Conservation (phyloP, 2,329 filamentous ascomycete species). For the Xylaria sp. region DNA sequence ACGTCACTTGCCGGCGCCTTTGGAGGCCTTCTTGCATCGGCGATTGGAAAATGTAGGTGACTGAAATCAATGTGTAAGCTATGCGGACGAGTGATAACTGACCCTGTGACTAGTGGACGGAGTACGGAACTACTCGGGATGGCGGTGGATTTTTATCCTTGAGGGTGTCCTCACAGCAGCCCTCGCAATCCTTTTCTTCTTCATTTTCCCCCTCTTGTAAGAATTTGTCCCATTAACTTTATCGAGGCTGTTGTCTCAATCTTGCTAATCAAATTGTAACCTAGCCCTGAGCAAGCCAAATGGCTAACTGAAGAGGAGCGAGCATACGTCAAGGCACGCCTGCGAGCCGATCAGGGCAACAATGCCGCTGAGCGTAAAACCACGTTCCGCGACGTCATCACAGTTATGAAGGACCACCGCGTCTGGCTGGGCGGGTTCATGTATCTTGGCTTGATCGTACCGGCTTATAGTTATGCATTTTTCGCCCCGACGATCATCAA, state of each 20-base stretch:
- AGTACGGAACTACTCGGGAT: slow-evolving; percentile 73
- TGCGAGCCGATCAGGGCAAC: slow-evolving; percentile 74
- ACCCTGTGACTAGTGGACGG: slow-evolving; percentile 65
- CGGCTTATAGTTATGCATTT: slow-evolving; percentile 81
- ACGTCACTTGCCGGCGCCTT: slow-evolving; percentile 85
- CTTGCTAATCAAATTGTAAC: background rate
- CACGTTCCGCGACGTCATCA: slow-evolving; percentile 66
- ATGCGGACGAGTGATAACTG: slow-evolving; percentile 13
- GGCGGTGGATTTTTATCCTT: slow-evolving; percentile 87
- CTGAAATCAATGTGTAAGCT: background rate
- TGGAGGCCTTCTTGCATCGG: slow-evolving; percentile 84
- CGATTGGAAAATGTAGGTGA: slow-evolving; percentile 77
- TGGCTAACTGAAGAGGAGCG: slow-evolving; percentile 79
- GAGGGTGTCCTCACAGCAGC: slow-evolving; percentile 66
- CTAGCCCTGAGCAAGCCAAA: slow-evolving; percentile 72
- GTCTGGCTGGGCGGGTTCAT: slow-evolving; percentile 79
- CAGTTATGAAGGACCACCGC: slow-evolving; percentile 78
- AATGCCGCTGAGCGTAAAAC: slow-evolving; percentile 71
- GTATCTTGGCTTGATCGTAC: slow-evolving; percentile 83
- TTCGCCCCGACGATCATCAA: slow-evolving; percentile 78
- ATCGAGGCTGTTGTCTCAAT: too few species aligned
- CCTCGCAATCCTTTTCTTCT: slow-evolving; percentile 67
- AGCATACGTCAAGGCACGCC: slow-evolving; percentile 70
- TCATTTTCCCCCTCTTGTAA: slow-evolving; percentile 75
- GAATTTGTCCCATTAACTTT: slow-evolving; percentile 33